Evolutionary conservation across 331 rosid genomes (phyloP).

Genomic region (Stylosanthes scabra): DNA sequence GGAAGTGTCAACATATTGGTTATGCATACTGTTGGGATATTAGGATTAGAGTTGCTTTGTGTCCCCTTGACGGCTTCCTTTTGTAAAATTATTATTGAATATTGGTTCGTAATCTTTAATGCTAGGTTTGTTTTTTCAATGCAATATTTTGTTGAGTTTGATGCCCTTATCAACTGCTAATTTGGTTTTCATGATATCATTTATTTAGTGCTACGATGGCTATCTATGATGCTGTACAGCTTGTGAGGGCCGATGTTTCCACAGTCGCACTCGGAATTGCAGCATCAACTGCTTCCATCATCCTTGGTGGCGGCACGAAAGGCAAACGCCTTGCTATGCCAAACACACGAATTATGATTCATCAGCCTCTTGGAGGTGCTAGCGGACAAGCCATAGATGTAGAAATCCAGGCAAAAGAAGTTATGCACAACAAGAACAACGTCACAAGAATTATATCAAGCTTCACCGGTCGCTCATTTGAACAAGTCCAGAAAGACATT

Average conservation of each 20-base stretch:
- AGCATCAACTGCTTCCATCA: slow-evolving; percentile 91
- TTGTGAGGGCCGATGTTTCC: slow-evolving; percentile 95
- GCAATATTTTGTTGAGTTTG: slow-evolving; percentile 27
- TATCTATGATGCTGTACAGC: slow-evolving; percentile 84
- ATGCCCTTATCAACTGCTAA: slow-evolving; percentile 34
- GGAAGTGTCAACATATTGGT: neutral
- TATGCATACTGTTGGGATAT: neutral
- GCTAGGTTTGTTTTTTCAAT: neutral
- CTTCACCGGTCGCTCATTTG: slow-evolving; percentile 80
- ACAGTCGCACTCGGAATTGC: slow-evolving; percentile 90
- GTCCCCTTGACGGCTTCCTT: neutral
- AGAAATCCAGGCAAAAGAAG: slow-evolving; percentile 92
- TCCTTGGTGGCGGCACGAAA: slow-evolving; percentile 94
- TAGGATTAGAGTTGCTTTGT: slow-evolving; percentile 1
- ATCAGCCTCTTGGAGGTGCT: slow-evolving; percentile 96
- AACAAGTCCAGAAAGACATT: slow-evolving; percentile 84
- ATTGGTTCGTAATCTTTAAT: slow-evolving; percentile 5
- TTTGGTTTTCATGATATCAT: slow-evolving; percentile 40
- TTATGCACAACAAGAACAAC: slow-evolving; percentile 77
- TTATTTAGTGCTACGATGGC: slow-evolving; percentile 87
- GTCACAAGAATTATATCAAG: slow-evolving; percentile 69
- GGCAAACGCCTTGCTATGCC: slow-evolving; percentile 99
- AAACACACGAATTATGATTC: slow-evolving; percentile 87
- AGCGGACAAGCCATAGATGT: slow-evolving; percentile 94
- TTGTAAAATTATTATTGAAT: neutral